Percentiles rank a stretch among this genome's conserved stretches.
Evolutionary conservation across 805 yeast genomes (phyloP).

Genomic region (Starmera dryadoides): DNA sequence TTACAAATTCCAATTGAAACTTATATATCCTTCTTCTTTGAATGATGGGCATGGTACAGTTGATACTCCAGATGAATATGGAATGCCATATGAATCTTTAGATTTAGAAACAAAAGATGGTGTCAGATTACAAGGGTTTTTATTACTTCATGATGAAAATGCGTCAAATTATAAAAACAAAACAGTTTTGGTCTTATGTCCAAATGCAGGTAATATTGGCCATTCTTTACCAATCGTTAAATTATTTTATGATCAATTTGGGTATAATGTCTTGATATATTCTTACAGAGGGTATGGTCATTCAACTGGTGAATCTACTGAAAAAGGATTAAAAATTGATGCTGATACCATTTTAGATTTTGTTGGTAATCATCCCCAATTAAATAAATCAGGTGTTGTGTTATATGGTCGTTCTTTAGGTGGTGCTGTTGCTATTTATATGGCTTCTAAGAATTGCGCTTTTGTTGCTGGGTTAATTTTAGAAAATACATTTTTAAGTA

Average conservation of each 20-base stretch:
- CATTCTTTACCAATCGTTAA: slow-evolving; percentile 78
- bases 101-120: slow-evolving; percentile 63
- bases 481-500: slow-evolving; percentile 81
- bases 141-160: slow-evolving; percentile 42
- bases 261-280: slow-evolving; percentile 73
- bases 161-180: slow-evolving; percentile 39
- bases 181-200: slow-evolving; percentile 74
- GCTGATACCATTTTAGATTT: slow-evolving; percentile 65
- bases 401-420: slow-evolving; percentile 89
- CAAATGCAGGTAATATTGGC: slow-evolving; percentile 96
- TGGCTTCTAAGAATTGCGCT: slow-evolving; percentile 52
- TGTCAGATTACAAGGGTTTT: slow-evolving; percentile 56
- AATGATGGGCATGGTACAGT: slow-evolving; percentile 68
- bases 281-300: slow-evolving; percentile 90
- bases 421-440: slow-evolving; percentile 87
- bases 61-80: slow-evolving; percentile 69
- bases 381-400: slow-evolving; percentile 45
- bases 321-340: slow-evolving; percentile 73
- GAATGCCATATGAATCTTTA: slow-evolving; percentile 57
- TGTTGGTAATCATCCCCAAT: slow-evolving; percentile 45
- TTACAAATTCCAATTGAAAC: slow-evolving; percentile 51
- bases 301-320: slow-evolving; percentile 71
- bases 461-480: slow-evolving; percentile 58
- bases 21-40: slow-evolving; percentile 80
- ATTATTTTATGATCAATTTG: slow-evolving; percentile 52